These are phyloP conservation scores for Leishmania guyanensis DNA, from an alignment of 208 protist species.

Conservation along the genomic window DNA sequence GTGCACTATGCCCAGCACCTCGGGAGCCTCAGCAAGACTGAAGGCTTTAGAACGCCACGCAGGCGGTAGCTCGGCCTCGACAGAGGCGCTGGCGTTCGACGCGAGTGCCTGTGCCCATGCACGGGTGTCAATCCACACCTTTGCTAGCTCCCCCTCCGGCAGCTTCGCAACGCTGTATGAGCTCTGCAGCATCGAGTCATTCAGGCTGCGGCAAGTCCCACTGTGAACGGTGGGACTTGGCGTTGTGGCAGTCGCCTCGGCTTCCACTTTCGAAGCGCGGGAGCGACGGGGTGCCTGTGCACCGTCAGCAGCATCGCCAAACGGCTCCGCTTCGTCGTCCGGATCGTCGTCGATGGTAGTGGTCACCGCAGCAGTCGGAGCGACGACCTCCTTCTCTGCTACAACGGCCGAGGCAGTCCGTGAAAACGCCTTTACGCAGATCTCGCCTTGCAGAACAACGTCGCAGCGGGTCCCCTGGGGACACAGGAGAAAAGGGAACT, in stretches of 20 bases:
- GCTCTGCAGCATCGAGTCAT: conserved; percentile 51
- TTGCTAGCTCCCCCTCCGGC: conserved; percentile 55
- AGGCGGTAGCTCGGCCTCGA: conserved; percentile 76
- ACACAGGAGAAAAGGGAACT: conserved; percentile 80
- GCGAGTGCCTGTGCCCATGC: conserved; percentile 77
- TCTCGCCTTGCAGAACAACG: conserved; percentile 52
- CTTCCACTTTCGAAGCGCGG: neutral
- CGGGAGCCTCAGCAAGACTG: conserved; percentile 61
- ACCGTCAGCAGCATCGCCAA: neutral
- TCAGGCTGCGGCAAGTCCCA: conserved; percentile 14
- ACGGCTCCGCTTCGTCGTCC: conserved; percentile 12
- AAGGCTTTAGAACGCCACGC: conserved; percentile 88
- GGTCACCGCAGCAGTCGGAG: neutral
- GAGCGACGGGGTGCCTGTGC: neutral
- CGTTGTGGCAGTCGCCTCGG: neutral
- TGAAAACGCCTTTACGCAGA: conserved; percentile 81
- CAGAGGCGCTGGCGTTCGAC: conserved; percentile 49
- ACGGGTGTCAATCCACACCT: conserved; percentile 76
- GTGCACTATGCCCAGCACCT: conserved; percentile 79
- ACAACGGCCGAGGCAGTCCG: conserved; percentile 36
- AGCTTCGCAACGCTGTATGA: conserved; percentile 48
- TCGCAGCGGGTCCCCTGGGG: conserved; percentile 72
- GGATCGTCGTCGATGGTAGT: conserved; percentile 6
- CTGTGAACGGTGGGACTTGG: neutral
- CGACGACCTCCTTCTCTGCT: neutral